phyloP scores from a whole-genome alignment of 352 stramenopile genomes.

The Globisporangium acanthophoron region DNA sequence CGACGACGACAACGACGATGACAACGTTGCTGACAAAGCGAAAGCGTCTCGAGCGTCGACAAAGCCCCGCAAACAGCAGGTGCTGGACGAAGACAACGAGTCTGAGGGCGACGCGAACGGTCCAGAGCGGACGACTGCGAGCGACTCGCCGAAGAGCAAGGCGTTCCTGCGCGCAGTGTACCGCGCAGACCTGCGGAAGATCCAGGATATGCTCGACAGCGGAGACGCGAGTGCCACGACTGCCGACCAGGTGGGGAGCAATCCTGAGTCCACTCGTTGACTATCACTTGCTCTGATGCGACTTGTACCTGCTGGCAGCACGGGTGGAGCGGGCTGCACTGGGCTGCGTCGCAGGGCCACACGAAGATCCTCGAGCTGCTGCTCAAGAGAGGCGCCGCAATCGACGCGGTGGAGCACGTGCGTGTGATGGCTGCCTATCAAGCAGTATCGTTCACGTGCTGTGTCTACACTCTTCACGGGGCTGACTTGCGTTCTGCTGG shows the following conservation, averaged over 20 bases:
- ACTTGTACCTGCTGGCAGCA: slow-evolving; percentile 26
- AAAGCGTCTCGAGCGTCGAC: not conserved
- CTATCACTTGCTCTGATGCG: not conserved
- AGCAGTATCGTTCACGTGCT: not conserved
- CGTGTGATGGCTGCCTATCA: not conserved
- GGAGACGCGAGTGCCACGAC: slow-evolving; percentile 39
- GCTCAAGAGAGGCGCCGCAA: slow-evolving; percentile 28
- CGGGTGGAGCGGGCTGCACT: slow-evolving; percentile 74
- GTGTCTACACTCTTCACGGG: not conserved
- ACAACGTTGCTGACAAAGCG: not conserved
- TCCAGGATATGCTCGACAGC: slow-evolving; percentile 48
- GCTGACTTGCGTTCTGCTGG: not conserved
- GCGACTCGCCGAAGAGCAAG: slow-evolving; percentile 47
- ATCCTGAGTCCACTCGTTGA: not conserved
- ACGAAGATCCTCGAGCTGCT: slow-evolving; percentile 41
- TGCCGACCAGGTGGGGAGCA: slow-evolving; percentile 43
- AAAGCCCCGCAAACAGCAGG: slow-evolving; percentile 1
- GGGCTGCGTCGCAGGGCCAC: slow-evolving; percentile 65
- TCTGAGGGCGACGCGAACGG: slow-evolving; percentile 15
- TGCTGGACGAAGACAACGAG: slow-evolving; percentile 10
- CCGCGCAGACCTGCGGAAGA: slow-evolving; percentile 36
- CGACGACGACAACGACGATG: not conserved
- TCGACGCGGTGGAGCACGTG: slow-evolving; percentile 64
- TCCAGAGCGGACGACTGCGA: slow-evolving; percentile 35
- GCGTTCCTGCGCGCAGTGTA: slow-evolving; percentile 64